phyloP scores from a whole-genome alignment of 2,329 filamentous ascomycete species.

The Epichloe glyceriae region DNA sequence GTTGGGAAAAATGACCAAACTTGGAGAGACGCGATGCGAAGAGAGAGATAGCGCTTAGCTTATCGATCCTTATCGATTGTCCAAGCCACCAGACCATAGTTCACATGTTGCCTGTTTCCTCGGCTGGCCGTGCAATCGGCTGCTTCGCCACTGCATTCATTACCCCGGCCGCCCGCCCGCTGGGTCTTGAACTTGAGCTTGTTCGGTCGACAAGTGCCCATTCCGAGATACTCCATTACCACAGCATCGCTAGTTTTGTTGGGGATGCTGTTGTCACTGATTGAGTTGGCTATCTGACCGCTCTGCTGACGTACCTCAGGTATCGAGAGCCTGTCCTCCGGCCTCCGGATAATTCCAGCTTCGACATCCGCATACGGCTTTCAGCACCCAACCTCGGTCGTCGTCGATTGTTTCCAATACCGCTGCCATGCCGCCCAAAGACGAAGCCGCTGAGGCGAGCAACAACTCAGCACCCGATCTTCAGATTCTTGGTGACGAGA shows the following conservation, averaged over 20 bases:
- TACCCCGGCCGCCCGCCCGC: neutral
- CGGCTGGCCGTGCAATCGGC: constrained; percentile 2
- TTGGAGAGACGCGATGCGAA: too few relatives aligned
- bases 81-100: neutral
- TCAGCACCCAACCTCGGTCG: neutral
- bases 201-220: neutral
- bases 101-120: constrained; percentile 5
- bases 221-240: neutral
- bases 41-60: too few relatives aligned
- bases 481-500: constrained; percentile 60
- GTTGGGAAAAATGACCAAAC: too few relatives aligned
- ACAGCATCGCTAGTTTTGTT: neutral
- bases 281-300: neutral
- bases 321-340: neutral
- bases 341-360: neutral
- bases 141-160: neutral
- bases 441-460: constrained; percentile 17
- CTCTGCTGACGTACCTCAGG: neutral
- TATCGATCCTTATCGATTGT: neutral
- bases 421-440: constrained; percentile 18
- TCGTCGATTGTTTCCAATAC: neutral
- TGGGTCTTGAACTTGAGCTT: neutral
- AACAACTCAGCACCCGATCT: constrained; percentile 54
- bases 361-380: neutral
- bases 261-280: neutral